A percentile compares a stretch with the other conserved stretches of the same genome.
Evolutionary conservation across 2,329 filamentous ascomycete genomes (phyloP).

Genomic region (Venturia carpophila): DNA sequence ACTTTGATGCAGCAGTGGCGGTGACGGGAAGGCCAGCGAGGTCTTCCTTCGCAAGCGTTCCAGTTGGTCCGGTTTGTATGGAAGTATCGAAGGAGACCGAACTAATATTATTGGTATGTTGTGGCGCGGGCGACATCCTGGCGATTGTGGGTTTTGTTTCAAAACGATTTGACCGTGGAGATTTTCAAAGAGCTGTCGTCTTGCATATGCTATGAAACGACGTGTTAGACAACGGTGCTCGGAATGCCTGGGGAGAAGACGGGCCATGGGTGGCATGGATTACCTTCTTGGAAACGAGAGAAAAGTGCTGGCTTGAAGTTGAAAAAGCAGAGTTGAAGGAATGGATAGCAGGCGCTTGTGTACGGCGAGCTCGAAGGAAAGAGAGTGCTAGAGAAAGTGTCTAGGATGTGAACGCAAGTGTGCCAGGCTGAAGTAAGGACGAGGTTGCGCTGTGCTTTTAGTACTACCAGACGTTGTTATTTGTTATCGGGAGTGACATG

Average conservation of each 20-base stretch:
- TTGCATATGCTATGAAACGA: slow-evolving; percentile 1
- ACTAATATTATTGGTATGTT: background rate
- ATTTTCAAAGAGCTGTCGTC: background rate
- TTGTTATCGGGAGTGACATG: background rate
- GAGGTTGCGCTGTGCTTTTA: background rate
- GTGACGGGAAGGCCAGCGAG: background rate
- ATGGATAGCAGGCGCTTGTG: background rate
- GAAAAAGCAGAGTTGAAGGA: background rate
- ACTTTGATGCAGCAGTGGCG: background rate
- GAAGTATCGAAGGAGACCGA: background rate
- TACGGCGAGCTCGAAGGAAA: background rate
- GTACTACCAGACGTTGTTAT: background rate
- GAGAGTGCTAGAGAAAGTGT: background rate
- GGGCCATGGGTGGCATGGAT: background rate
- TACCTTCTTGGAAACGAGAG: background rate
- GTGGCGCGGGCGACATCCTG: background rate
- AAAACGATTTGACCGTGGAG: background rate
- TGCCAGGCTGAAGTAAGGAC: background rate
- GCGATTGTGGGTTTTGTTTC: background rate
- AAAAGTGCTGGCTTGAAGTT: background rate
- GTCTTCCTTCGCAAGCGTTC: background rate
- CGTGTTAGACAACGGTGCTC: background rate
- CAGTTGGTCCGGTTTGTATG: background rate
- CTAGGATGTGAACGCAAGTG: background rate
- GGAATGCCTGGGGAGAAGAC: background rate